phyloP scores from a whole-genome alignment of 2,329 filamentous ascomycete species.

The Blumeria hordei region DNA sequence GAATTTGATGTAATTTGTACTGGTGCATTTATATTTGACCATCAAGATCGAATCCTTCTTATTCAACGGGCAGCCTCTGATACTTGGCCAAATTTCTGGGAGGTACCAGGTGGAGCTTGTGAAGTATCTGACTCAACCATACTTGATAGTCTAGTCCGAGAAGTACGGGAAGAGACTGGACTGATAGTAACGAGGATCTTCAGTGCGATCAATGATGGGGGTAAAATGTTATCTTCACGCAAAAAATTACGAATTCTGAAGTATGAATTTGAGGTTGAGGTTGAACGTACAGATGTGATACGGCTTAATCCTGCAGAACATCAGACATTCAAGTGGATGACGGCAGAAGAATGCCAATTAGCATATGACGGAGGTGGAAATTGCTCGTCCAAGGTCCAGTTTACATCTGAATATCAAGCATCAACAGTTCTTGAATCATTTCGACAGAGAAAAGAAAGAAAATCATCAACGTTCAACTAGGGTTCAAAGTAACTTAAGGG shows the following conservation, averaged over 20 bases:
- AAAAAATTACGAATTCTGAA: conserved; percentile 2
- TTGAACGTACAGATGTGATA: neutral
- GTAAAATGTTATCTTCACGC: neutral
- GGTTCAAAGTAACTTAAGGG: too few species aligned
- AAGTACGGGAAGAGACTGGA: conserved; percentile 24
- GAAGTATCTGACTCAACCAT: conserved; percentile 20
- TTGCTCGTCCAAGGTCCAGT: neutral
- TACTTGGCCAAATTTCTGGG: conserved; percentile 20
- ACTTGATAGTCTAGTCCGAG: conserved; percentile 21
- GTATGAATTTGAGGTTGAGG: conserved; percentile 5
- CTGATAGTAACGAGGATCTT: conserved; percentile 9
- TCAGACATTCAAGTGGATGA: conserved; percentile 3
- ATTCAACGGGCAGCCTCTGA: conserved; percentile 4
- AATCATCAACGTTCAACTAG: neutral
- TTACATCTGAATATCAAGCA: neutral
- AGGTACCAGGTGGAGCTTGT: conserved; percentile 24
- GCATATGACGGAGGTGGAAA: neutral
- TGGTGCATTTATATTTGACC: neutral
- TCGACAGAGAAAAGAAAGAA: neutral
- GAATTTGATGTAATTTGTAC: neutral
- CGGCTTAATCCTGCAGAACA: conserved; percentile 4
- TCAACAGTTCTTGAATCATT: neutral
- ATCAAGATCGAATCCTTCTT: conserved; percentile 2
- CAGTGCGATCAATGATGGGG: neutral
- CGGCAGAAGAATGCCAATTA: conserved; percentile 2